Percentiles rank a stretch among this genome's conserved stretches.
phyloP scores from a whole-genome alignment of 352 stramenopile species.

The Pythium sukuiense region DNA sequence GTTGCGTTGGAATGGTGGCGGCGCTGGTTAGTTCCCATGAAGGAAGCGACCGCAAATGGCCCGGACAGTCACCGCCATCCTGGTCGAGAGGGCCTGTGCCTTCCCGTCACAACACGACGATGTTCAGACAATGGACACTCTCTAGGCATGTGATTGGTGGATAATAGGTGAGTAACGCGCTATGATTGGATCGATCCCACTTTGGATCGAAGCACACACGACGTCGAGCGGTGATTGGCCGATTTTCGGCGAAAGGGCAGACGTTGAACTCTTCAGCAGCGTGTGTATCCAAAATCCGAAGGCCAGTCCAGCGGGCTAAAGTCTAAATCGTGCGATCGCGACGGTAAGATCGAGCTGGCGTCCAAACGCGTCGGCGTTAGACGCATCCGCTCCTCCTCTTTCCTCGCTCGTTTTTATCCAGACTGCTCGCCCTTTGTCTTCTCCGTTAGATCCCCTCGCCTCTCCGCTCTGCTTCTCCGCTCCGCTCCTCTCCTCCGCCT shows the following conservation, averaged over 20 bases:
- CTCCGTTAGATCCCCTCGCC: not conserved
- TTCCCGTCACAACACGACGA: constrained; percentile 13
- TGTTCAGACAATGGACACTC: not conserved
- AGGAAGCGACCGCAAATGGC: constrained; percentile 2
- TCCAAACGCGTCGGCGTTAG: not conserved
- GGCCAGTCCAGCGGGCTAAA: constrained; percentile 12
- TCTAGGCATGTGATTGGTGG: not conserved
- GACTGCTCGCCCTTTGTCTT: not conserved
- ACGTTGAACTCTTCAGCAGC: constrained; percentile 1
- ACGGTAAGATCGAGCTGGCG: not conserved
- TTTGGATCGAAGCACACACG: not conserved
- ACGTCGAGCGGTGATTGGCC: constrained; percentile 8
- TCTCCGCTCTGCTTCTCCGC: not conserved
- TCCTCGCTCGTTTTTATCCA: not conserved
- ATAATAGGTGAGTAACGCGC: not conserved
- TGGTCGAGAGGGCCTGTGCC: not conserved
- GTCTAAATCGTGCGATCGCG: not conserved
- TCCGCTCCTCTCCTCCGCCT: not conserved
- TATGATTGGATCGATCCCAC: constrained; percentile 1
- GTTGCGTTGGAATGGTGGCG: not conserved
- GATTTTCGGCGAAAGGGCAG: not conserved
- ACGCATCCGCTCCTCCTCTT: not conserved
- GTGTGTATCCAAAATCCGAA: constrained; percentile 16
- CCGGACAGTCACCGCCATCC: not conserved
- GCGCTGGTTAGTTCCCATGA: not conserved